Percentiles rank a stretch among this genome's conserved stretches.
phyloP scores from a whole-genome alignment of 441 rosid species.

The Erysimum pusillum region DNA sequence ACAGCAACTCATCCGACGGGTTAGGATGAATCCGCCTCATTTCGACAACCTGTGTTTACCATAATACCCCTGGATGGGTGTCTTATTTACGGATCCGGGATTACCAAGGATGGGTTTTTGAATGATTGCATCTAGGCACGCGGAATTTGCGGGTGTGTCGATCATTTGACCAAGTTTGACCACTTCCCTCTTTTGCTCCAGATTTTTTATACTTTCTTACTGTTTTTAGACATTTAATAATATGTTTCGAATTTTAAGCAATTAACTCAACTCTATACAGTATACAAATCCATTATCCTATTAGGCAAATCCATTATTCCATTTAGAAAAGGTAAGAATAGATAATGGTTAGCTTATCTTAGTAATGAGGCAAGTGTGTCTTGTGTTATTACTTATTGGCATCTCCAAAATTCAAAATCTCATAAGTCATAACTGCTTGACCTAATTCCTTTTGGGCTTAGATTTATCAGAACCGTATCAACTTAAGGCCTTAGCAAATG shows the following conservation, averaged over 20 bases:
- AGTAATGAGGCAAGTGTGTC: neutral
- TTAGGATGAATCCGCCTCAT: conserved; percentile 9
- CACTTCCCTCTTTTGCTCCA: neutral
- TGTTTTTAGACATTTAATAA: neutral
- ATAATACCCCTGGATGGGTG: neutral
- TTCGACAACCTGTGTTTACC: conserved; percentile 1
- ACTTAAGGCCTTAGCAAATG: neutral
- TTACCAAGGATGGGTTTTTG: neutral
- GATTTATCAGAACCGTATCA: neutral
- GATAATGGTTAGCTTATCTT: neutral
- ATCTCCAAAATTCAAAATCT: neutral
- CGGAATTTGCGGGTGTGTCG: conserved; percentile 44
- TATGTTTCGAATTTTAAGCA: neutral
- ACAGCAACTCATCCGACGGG: conserved; percentile 46
- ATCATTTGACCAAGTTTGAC: conserved; percentile 46
- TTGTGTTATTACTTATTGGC: neutral
- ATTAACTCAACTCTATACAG: neutral
- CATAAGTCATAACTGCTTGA: neutral
- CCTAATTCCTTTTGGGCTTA: neutral
- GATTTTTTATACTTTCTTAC: neutral
- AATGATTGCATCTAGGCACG: conserved; percentile 47
- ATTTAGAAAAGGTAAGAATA: neutral
- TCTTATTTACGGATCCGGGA: conserved; percentile 29
- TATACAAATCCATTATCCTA: neutral
- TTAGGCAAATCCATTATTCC: neutral